Conservation (phyloP, 1,139 yeast genomes). For the Geotrichum macrosporum region DNA sequence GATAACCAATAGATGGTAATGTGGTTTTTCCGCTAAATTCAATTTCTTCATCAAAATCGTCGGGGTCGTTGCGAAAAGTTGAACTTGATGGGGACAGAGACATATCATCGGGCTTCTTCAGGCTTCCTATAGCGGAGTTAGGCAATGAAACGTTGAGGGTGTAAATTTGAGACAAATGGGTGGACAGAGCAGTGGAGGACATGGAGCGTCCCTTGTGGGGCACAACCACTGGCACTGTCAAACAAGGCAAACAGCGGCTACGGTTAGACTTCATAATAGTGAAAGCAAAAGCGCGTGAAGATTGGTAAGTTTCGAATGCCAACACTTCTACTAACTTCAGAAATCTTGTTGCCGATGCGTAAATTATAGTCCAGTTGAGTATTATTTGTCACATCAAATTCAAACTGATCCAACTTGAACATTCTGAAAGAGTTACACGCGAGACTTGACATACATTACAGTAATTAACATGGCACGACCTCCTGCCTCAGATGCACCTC, state of each 20-base stretch:
- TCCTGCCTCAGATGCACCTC: constrained; percentile 8
- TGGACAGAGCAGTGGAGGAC: background rate
- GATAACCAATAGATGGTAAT: background rate
- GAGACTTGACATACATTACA: too few species aligned
- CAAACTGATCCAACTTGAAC: too few species aligned
- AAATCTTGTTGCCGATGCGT: too few species aligned
- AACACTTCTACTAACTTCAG: too few species aligned
- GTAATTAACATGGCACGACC: constrained; percentile 19
- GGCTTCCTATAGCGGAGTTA: background rate
- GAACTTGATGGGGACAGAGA: too few species aligned
- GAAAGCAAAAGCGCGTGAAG: background rate
- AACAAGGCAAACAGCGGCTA: background rate
- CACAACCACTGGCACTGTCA: background rate
- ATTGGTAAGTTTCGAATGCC: too few species aligned
- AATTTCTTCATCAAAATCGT: background rate
- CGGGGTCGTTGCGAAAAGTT: too few species aligned
- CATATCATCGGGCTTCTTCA: too few species aligned
- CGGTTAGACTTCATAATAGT: background rate
- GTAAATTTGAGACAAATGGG: constrained; percentile 2
- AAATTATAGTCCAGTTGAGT: too few species aligned
- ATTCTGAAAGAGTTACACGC: too few species aligned
- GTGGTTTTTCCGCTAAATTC: background rate
- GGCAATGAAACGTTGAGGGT: background rate
- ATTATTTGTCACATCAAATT: too few species aligned
- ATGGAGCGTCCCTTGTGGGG: background rate